A percentile compares a stretch with the other conserved stretches of the same genome.
phyloP scores from a whole-genome alignment of 106 monocot genomes.

The Dendrobium officinale region DNA sequence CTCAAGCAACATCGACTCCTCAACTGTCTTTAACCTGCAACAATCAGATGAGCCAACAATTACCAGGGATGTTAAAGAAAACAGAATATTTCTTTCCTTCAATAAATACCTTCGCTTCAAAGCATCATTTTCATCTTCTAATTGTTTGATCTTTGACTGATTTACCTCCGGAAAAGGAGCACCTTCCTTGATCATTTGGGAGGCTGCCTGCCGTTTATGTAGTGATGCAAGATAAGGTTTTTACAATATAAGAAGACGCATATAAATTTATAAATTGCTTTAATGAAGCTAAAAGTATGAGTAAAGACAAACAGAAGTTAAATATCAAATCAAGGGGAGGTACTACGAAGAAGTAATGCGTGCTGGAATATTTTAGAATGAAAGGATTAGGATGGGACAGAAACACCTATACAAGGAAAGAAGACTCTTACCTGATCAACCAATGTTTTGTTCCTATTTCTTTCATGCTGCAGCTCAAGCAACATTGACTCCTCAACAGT shows the following conservation, averaged over 20 bases:
- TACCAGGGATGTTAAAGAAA: neutral
- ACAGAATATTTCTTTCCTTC: neutral
- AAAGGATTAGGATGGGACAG: no score
- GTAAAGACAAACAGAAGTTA: neutral
- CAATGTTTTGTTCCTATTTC: constrained; percentile 31
- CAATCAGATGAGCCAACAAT: neutral
- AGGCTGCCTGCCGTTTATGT: constrained; percentile 7
- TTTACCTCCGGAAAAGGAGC: neutral
- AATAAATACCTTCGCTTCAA: constrained; percentile 38
- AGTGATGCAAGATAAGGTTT: neutral
- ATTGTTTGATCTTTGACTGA: constrained; percentile 15
- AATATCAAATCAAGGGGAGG: neutral
- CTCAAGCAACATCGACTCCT: constrained; percentile 24
- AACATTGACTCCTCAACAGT: constrained; percentile 24
- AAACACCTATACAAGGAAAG: no score
- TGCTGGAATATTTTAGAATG: no score
- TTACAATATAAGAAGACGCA: neutral
- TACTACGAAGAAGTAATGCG: neutral
- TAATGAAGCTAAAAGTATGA: neutral
- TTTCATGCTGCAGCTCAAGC: constrained; percentile 30
- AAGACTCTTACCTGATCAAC: constrained; percentile 34
- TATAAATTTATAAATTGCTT: neutral
- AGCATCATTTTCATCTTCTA: constrained; percentile 39
- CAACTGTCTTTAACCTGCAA: constrained; percentile 26
- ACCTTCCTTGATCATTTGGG: constrained; percentile 7